A percentile compares a stretch with the other conserved stretches of the same genome.
Evolutionary conservation across 768 basidiomycete species (phyloP).

Genomic region (Russula abietina): DNA sequence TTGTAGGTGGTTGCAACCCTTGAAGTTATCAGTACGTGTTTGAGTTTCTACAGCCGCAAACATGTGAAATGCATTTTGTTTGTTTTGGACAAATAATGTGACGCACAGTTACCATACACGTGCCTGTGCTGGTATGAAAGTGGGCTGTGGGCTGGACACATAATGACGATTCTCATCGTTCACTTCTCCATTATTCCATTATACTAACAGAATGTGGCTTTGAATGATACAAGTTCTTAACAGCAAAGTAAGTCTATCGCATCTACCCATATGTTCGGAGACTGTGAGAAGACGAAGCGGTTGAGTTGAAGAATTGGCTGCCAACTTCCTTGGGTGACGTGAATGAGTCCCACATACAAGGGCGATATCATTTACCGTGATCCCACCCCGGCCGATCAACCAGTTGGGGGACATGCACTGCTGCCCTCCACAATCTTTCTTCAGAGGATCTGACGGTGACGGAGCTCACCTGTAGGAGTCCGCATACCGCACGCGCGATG

Average conservation of each 20-base stretch:
- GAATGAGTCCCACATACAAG: conserved; percentile 17
- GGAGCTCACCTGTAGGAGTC: conserved; percentile 11
- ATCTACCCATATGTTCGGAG: background rate
- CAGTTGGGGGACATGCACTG: background rate
- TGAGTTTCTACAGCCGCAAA: too few species aligned
- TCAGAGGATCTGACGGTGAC: background rate
- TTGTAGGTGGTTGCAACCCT: too few species aligned
- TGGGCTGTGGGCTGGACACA: too few species aligned
- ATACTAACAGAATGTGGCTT: too few species aligned
- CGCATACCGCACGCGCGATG: conserved; percentile 9
- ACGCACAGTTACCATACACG: too few species aligned
- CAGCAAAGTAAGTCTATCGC: background rate
- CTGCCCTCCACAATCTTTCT: background rate
- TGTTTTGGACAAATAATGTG: too few species aligned
- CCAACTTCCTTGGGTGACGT: conserved; percentile 20
- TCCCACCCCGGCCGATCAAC: conserved; percentile 9
- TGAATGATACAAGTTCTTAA: too few species aligned
- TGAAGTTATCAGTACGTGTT: too few species aligned
- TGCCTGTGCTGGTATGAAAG: too few species aligned
- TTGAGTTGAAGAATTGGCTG: conserved; percentile 18
- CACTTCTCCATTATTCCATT: too few species aligned
- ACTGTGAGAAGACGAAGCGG: background rate
- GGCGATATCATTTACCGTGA: conserved; percentile 8
- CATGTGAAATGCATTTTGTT: too few species aligned
- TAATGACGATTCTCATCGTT: too few species aligned